phyloP scores from a whole-genome alignment of 2,329 filamentous ascomycete genomes.

The Fusarium foetens region DNA sequence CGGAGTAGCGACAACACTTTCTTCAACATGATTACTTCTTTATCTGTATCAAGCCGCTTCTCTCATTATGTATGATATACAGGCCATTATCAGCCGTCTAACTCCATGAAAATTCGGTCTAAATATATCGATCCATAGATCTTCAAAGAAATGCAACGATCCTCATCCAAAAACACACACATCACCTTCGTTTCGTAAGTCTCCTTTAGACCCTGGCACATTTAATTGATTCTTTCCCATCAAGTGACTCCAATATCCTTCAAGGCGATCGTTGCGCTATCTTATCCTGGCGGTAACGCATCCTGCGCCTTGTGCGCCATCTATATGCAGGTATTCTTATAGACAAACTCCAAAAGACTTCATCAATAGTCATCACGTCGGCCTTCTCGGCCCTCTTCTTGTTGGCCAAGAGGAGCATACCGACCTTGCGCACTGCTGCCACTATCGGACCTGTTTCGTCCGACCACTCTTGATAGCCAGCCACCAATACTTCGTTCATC shows the following conservation, averaged over 20 bases:
- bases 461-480: slow-evolving; percentile 59
- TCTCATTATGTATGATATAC: slow-evolving; percentile 32
- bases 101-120: slow-evolving; percentile 35
- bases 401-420: slow-evolving; percentile 56
- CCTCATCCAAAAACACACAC: slow-evolving; percentile 19
- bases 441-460: slow-evolving; percentile 53
- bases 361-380: slow-evolving; percentile 43
- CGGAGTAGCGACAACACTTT: background rate
- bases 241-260: slow-evolving; percentile 22
- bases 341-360: slow-evolving; percentile 37
- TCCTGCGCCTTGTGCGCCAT: slow-evolving; percentile 43
- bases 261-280: slow-evolving; percentile 12
- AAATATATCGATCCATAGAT: slow-evolving; percentile 30
- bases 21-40: background rate
- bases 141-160: slow-evolving; percentile 12
- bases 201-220: slow-evolving; percentile 1
- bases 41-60: slow-evolving; percentile 4
- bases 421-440: slow-evolving; percentile 54
- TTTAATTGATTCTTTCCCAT: slow-evolving; percentile 10
- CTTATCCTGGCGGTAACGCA: slow-evolving; percentile 34
- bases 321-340: slow-evolving; percentile 53
- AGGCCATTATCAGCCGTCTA: slow-evolving; percentile 27
- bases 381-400: slow-evolving; percentile 51
- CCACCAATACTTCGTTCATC: slow-evolving; percentile 59
- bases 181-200: slow-evolving; percentile 24